Percentiles rank a stretch among this genome's conserved stretches.
Evolutionary conservation across 2,329 filamentous ascomycete genomes (phyloP).

Genomic region (Exophiala aquamarina): DNA sequence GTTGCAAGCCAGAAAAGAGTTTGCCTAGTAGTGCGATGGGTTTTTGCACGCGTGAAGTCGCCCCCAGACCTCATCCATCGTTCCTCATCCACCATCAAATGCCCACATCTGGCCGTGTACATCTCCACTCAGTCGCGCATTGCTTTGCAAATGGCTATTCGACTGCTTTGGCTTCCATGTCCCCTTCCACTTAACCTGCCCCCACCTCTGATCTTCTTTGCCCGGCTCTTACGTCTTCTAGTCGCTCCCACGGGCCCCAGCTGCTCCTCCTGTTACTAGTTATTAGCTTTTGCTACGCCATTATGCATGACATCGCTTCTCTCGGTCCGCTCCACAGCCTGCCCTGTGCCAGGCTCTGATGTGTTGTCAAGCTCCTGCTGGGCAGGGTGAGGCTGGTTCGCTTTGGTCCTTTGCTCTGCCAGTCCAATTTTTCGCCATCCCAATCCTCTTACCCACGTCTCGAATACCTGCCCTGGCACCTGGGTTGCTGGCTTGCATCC

Average conservation of each 20-base stretch:
- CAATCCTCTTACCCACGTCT: constrained; percentile 20
- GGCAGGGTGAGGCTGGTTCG: constrained; percentile 20
- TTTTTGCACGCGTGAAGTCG: too few relatives aligned
- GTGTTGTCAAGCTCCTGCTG: constrained; percentile 21
- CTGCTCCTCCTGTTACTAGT: constrained; percentile 10
- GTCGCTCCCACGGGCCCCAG: constrained; percentile 3
- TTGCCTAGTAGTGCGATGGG: too few relatives aligned
- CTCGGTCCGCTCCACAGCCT: constrained; percentile 13
- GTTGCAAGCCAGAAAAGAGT: too few relatives aligned
- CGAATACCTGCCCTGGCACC: constrained; percentile 12
- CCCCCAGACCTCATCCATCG: too few relatives aligned
- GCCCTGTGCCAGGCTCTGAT: constrained; percentile 14
- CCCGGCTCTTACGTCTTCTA: constrained; percentile 13
- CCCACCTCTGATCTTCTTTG: constrained; percentile 16
- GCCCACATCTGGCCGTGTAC: constrained; percentile 3
- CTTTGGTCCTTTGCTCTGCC: constrained; percentile 14
- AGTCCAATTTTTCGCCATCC: constrained; percentile 13
- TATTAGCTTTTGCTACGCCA: constrained; percentile 23
- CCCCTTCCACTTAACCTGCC: too few relatives aligned
- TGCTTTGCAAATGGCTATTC: not conserved
- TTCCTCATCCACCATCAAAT: constrained; percentile 4
- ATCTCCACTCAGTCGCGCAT: constrained; percentile 17
- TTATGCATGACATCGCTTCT: constrained; percentile 25
- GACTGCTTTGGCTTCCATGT: constrained; percentile 6
- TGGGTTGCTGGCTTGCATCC: constrained; percentile 7